Evolutionary conservation across 2,329 filamentous ascomycete species (phyloP), one percentile per base, ranked within the genome.

Genomic region (Botrytis squamosa): DNA sequence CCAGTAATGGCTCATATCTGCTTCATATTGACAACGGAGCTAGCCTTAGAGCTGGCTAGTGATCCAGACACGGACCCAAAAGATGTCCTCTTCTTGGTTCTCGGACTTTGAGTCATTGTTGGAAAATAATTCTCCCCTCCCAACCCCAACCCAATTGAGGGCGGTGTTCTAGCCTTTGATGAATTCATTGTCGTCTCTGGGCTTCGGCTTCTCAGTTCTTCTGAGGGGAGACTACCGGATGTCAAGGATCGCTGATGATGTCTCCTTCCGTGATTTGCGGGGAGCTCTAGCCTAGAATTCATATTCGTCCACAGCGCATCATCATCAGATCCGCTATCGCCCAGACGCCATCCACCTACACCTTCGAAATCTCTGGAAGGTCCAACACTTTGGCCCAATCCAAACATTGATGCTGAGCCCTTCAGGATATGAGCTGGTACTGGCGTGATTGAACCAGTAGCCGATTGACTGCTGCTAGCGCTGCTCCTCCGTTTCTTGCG

Each of bases 281-380:
- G 85, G 22, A 88, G 79, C 75, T 87, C 85, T 12, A 87, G 82
- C 18, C 86, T 82, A 1, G 86, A 86, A 76, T 88, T 88, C 75
- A 88, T 86, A 63, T 84, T 85, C 29, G 84, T 85, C 86, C 87
- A 88, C 46, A 83, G 77, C 7, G 77, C 80, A 49, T 83, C 82
- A 22, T 83, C 82, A 55, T 85, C 78, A 12, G 72, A 78, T 22
- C 72, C 77, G 77, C 72, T 80, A 76, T 82, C 81, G 77, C 77
- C 82, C 2, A 88, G 76, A 66, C 87, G 82, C 87, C 88, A 90
- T 4, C 88, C 88, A 29, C 88, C 88, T 2, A 90, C 81, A 12
- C 88, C 88, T 76, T 90, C 88, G 76, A 86, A 90, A 78, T 90
- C 88, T 44, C 88, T 82, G 71, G 86, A 85, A 5, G 86, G 81